A percentile compares a stretch with the other conserved stretches of the same genome.
These are phyloP conservation scores for Gossypium australe DNA, from an alignment of 345 rosid genomes.

Conservation along the genomic window DNA sequence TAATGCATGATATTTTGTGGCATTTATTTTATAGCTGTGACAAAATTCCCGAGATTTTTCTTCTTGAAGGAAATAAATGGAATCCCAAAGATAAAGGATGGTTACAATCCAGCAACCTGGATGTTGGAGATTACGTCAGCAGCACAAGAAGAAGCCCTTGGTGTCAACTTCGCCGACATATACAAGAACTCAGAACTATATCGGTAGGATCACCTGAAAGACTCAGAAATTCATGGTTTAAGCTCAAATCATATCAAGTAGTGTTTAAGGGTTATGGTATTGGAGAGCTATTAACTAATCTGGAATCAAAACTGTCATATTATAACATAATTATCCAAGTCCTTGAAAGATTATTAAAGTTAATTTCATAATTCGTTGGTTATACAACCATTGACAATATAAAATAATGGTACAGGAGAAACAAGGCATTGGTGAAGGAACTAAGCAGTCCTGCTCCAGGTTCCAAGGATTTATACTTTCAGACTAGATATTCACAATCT, in stretches of 20 bases:
- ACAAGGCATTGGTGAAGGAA: conserved; percentile 48
- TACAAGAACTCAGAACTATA: conserved; percentile 49
- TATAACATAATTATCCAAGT: background rate
- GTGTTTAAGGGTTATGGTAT: background rate
- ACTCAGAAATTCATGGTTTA: background rate
- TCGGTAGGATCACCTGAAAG: conserved; percentile 27
- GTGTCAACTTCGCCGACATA: conserved; percentile 34
- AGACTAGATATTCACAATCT: conserved; percentile 39
- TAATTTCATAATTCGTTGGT: background rate
- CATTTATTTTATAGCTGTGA: background rate
- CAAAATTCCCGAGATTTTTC: background rate
- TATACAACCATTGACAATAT: background rate
- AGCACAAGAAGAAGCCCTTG: conserved; percentile 42
- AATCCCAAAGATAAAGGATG: conserved; percentile 48
- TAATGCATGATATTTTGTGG: background rate
- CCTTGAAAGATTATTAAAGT: background rate
- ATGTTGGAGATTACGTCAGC: conserved; percentile 61
- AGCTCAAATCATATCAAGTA: background rate
- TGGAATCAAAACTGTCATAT: background rate
- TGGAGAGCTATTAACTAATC: too few species aligned
- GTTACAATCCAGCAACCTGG: conserved; percentile 75
- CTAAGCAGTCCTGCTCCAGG: conserved; percentile 37
- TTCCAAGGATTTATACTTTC: conserved; percentile 44
- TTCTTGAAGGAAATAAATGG: conserved; percentile 40
- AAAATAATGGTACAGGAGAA: conserved; percentile 38